A percentile compares a stretch with the other conserved stretches of the same genome.
Conservation (phyloP, 2,329 filamentous ascomycete genomes). For the Xylaria sp. region DNA sequence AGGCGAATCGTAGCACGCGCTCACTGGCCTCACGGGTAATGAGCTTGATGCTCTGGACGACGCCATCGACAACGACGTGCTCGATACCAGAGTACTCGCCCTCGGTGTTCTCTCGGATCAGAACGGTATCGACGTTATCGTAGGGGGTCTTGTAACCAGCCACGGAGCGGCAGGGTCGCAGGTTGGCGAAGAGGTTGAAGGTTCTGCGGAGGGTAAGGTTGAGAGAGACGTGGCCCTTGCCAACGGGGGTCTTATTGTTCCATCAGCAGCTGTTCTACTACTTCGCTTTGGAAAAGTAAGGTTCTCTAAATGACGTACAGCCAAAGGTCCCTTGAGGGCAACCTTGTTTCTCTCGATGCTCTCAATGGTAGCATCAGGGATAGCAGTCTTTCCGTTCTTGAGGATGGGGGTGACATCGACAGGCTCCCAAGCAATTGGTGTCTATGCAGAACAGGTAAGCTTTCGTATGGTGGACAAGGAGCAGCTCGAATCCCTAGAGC, state of each 20-base stretch:
- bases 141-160: slow-evolving; percentile 98
- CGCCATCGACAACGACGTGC: slow-evolving; percentile 96
- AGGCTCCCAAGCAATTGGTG: slow-evolving; percentile 94
- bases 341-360: slow-evolving; percentile 96
- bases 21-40: slow-evolving; percentile 95
- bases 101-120: slow-evolving; percentile 99
- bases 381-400: slow-evolving; percentile 94
- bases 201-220: slow-evolving; percentile 98
- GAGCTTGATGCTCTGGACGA: slow-evolving; percentile 99
- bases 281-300: neutral
- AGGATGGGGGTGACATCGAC: slow-evolving; percentile 94
- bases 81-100: slow-evolving; percentile 99
- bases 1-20: slow-evolving; percentile 94
- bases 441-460: slow-evolving; percentile 52
- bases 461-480: neutral
- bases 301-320: slow-evolving; percentile 62
- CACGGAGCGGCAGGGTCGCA: slow-evolving; percentile 96
- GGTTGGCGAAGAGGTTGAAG: slow-evolving; percentile 99
- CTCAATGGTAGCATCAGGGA: slow-evolving; percentile 89
- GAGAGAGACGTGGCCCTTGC: slow-evolving; percentile 98
- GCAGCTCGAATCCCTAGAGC: slow-evolving; percentile 35
- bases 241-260: slow-evolving; percentile 81
- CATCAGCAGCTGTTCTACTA: slow-evolving; percentile 21
- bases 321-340: slow-evolving; percentile 96
- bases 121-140: slow-evolving; percentile 93